Evolutionary conservation across 768 basidiomycete genomes (phyloP).

Genomic region (Gymnopilus dilepis): DNA sequence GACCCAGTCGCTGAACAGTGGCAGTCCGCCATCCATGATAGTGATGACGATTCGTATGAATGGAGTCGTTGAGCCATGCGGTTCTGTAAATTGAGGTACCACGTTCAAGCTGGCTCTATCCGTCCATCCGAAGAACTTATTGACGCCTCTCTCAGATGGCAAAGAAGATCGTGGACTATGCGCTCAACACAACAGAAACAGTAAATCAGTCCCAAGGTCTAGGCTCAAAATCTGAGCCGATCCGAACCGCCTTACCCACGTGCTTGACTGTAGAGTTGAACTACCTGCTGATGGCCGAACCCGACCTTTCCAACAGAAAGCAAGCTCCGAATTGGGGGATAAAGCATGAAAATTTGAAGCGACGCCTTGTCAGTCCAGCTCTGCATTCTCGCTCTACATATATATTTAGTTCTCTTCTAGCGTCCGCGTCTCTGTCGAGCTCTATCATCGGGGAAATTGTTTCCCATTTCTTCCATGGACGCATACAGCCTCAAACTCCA

Average conservation of each 20-base stretch:
- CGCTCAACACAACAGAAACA: not conserved
- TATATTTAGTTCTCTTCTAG: not conserved
- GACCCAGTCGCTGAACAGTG: too few species aligned
- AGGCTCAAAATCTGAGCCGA: not conserved
- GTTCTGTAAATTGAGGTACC: too few species aligned
- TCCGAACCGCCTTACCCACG: not conserved
- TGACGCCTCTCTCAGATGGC: not conserved
- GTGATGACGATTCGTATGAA: too few species aligned
- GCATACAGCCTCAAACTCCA: not conserved
- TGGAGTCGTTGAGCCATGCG: too few species aligned
- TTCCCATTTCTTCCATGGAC: not conserved
- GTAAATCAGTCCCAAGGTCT: not conserved
- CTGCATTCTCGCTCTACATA: not conserved
- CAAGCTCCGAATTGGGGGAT: not conserved
- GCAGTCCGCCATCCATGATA: too few species aligned
- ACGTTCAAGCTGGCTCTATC: too few species aligned
- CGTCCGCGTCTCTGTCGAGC: not conserved
- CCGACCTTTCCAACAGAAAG: not conserved
- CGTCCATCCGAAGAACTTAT: not conserved
- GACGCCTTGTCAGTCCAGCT: not conserved
- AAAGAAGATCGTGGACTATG: not conserved
- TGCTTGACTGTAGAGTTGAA: not conserved
- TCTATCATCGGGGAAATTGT: not conserved
- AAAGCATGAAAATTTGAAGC: not conserved
- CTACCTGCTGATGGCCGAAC: not conserved